Base-by-base conservation (phyloP, 352 stramenopile genomes). In the Phytophthora fragariaefolia region DNA sequence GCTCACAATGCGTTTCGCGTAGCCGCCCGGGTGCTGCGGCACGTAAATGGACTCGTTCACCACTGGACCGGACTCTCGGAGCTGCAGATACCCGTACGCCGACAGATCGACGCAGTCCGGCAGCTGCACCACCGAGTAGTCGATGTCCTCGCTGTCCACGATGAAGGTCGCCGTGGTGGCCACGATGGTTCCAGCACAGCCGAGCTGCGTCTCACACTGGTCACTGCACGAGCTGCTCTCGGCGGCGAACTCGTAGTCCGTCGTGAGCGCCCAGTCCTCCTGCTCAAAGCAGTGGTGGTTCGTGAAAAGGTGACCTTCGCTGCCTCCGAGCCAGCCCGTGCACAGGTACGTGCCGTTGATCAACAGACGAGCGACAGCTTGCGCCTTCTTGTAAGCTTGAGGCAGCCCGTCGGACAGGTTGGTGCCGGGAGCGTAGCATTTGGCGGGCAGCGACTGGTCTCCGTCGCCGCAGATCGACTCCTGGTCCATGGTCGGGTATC, bases 81-180 rank as follows among this genome's bases (percentile, higher is more conserved):
- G 22, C 51, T 90, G 81, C 10, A 91, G 49, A 68, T 90, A 91
- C 6, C 79, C 80, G 64, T 84, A 93, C 28, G 63, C 4, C 0
- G 59, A 71, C 18, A 80, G 49, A 20, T 77, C 54, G 6, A 73
- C 67, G 4, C 67, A 72, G 27, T 69, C 48, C 6, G 73, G 69
- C n/a, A 92, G 77, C 67, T 89, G 75, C 28, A 91, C 50, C 2
- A 93, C 18, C 8, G 81, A 61, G 63, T 90, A 92, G 69, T 93
- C 81, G 36, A 83, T 52, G 18, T 66, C 43, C 4, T 66, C 40
- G 53, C 59, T 70, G 26, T 69, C 79, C 7, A 69, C 66, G 12
- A 93, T 64, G 9, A 90, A 73, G 17, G 59, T 85, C 7, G 81
- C 62, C 9, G 69, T 72, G 10, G 69, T 89, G 15, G 80, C 69